Percentiles rank a stretch among this genome's conserved stretches.
phyloP scores from a whole-genome alignment of 2,329 filamentous ascomycete genomes.

The Trichoderma oligosporum region DNA sequence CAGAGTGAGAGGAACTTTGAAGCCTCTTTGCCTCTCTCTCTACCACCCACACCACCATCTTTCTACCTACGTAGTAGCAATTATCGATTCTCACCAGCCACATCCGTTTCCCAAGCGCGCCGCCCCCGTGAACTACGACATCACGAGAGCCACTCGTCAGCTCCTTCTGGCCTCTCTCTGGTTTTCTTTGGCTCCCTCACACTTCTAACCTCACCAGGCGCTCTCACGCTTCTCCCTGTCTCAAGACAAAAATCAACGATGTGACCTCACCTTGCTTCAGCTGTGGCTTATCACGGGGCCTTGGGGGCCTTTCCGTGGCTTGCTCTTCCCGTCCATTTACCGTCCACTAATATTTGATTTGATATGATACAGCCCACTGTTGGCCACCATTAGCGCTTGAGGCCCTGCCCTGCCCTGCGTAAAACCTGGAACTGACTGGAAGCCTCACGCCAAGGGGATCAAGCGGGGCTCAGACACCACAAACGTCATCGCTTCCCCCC shows the following conservation, averaged over 20 bases:
- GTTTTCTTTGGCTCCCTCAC: background rate
- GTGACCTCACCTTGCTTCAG: constrained; percentile 7
- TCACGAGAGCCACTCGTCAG: constrained; percentile 1
- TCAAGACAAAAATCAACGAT: background rate
- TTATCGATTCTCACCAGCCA: constrained; percentile 12
- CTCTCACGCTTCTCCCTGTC: background rate
- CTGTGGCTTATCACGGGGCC: constrained; percentile 16
- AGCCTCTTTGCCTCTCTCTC: no score
- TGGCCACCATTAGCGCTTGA: background rate
- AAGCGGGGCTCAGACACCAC: constrained; percentile 19
- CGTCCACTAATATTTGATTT: constrained; percentile 6
- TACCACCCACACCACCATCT: no score
- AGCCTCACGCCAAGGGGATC: background rate
- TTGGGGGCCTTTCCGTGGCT: no score
- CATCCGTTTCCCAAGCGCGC: background rate
- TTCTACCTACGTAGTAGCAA: no score
- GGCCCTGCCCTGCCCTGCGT: constrained; percentile 1
- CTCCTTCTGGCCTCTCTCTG: no score
- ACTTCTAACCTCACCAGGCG: background rate
- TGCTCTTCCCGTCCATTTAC: background rate
- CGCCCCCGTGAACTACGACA: background rate
- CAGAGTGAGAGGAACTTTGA: no score
- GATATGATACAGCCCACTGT: background rate
- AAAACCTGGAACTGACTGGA: constrained; percentile 18
- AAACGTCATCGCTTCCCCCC: constrained; percentile 18